Evolutionary conservation across 352 stramenopile genomes (phyloP).

Genomic region (Aphanomyces astaci): DNA sequence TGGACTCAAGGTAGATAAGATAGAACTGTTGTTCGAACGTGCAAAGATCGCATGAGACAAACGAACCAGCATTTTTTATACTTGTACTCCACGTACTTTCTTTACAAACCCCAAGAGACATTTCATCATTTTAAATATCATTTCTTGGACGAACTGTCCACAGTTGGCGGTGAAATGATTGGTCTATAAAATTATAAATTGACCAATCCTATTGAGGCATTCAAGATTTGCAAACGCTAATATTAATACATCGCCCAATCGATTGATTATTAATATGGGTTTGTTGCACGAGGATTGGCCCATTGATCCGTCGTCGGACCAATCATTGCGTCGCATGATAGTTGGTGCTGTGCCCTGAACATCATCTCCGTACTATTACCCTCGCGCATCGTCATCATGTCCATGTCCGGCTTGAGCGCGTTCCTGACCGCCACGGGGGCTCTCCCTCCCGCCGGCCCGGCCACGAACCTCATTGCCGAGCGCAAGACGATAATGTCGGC

Average conservation of each 20-base stretch:
- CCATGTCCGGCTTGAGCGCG: slow-evolving; percentile 21
- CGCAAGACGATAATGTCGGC: slow-evolving; percentile 22
- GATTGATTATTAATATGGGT: not conserved
- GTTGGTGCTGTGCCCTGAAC: not conserved
- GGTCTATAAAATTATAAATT: too few species aligned
- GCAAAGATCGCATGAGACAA: too few species aligned
- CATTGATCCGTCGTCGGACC: not conserved
- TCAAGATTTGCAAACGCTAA: too few species aligned
- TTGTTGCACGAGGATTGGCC: not conserved
- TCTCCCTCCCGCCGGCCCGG: slow-evolving; percentile 1
- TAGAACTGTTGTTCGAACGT: too few species aligned
- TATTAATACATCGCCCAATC: not conserved
- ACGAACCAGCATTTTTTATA: too few species aligned
- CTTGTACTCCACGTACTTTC: too few species aligned
- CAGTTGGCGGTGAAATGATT: too few species aligned
- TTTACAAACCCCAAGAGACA: too few species aligned
- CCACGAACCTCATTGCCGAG: slow-evolving; percentile 8
- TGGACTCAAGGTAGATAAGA: too few species aligned
- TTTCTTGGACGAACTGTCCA: too few species aligned
- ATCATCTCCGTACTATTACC: not conserved
- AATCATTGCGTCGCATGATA: not conserved
- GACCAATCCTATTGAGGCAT: too few species aligned
- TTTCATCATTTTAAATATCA: slow-evolving; percentile 1
- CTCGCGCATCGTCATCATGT: not conserved
- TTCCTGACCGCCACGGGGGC: slow-evolving; percentile 19